A percentile compares a stretch with the other conserved stretches of the same genome.
Evolutionary conservation across 306 rosid species (phyloP).

Genomic region (Vigna nakashimae): DNA sequence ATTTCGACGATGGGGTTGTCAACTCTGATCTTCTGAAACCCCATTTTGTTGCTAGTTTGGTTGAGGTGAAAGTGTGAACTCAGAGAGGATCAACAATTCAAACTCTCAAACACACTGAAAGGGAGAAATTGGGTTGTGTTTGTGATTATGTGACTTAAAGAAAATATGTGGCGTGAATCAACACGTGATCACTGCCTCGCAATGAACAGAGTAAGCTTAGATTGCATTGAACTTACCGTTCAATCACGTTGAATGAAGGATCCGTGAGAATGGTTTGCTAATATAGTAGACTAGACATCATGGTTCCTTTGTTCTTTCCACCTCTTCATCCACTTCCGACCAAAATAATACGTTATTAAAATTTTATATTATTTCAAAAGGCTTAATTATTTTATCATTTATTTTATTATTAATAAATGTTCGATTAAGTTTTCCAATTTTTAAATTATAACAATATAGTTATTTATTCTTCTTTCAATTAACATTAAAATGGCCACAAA

Average conservation of each 20-base stretch:
- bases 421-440: no score
- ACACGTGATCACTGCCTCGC: not conserved
- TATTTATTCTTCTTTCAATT: no score
- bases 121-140: not conserved
- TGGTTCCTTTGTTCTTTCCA: not conserved
- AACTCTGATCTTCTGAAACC: conserved; percentile 79
- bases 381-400: no score
- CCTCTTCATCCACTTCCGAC: not conserved
- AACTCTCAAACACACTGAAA: not conserved
- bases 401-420: no score
- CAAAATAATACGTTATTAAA: not conserved
- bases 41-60: conserved; percentile 54
- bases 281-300: not conserved
- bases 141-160: not conserved
- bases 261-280: not conserved
- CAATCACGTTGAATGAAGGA: not conserved
- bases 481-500: no score
- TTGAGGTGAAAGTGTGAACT: conserved; percentile 20
- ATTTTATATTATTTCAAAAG: no score
- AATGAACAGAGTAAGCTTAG: not conserved
- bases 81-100: conserved; percentile 9
- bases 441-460: no score
- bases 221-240: not conserved
- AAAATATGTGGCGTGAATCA: not conserved
- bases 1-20: conserved; percentile 95